Evolutionary conservation across 371 early-diverging fungal species (phyloP), one percentile per base, ranked within the genome.

Genomic region (Sporodiniella umbellata): DNA sequence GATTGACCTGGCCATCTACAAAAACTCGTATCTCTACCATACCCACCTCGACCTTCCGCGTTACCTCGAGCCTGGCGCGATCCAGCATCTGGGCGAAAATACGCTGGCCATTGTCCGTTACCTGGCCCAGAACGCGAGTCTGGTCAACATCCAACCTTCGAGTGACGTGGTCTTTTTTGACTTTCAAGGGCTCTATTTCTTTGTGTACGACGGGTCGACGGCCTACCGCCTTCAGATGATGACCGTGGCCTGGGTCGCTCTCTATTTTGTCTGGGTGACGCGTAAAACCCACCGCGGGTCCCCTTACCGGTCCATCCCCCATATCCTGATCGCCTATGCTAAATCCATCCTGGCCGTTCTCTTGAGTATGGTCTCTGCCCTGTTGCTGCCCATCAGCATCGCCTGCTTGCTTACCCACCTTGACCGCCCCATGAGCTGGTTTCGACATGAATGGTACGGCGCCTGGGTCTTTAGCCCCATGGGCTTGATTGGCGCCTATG

Each of bases 21-120:
- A 83, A 61, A 84, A 83, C 56, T 78, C 78, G 6, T 85, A 85
- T 48, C 53, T 84, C 17, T 90, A 90, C 52, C 90, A 90, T 52
- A 88, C 90, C 1, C 84, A 85, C 61, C 54, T 84, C 44, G 90
- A 90, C 53, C 54, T 75, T 6, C 72, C 79, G 21, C 68, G 79
- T 53, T 65, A 74, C 49, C 58, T 90, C 42, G 72, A 83, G 18
- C 57, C 75, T 3, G 90, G 90, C 22, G 54, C 85, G 1, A 69
- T 87, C 25, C 90, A 90, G 58, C 85, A 87, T 62, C 60, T 87
- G 60, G 90, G 88, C 5, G 84, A 85, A 37, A 88, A 87, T 54
- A 72, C 82, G 0, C 35, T 82, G 44, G 85, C 81, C 3, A 64
- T 88, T 31, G 68, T 81, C 0, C 62, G 78, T 6, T 68, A 84